Percentiles rank a stretch among this genome's conserved stretches.
Conservation (phyloP, 2,329 filamentous ascomycete species). For the Ciborinia camelliae region DNA sequence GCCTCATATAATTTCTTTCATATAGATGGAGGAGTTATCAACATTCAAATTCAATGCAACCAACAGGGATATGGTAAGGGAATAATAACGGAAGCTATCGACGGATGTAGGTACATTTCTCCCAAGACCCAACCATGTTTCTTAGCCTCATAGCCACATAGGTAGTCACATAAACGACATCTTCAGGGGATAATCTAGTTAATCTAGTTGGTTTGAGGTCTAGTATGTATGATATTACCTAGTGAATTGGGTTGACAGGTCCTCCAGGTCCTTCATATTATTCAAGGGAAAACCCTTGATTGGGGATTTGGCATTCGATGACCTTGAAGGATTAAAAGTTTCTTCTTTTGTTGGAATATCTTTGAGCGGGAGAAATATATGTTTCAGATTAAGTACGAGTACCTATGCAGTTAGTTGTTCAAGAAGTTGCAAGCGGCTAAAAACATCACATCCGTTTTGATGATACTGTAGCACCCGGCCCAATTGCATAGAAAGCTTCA, state of each 20-base stretch:
- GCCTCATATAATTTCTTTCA: neutral
- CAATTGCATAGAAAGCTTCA: neutral
- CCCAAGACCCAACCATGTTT: neutral
- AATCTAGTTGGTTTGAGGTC: neutral
- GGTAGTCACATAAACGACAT: neutral
- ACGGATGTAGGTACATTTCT: neutral
- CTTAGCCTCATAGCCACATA: no score
- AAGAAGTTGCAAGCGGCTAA: neutral
- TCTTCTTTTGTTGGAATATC: neutral
- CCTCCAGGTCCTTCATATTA: no score
- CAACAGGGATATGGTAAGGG: neutral
- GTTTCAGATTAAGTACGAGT: neutral
- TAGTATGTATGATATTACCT: neutral
- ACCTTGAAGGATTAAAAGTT: neutral
- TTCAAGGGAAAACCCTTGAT: neutral
- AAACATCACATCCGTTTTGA: neutral
- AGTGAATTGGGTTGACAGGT: neutral
- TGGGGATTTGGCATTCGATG: neutral
- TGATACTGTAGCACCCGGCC: neutral
- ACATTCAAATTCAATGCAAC: neutral
- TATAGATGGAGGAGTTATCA: no score
- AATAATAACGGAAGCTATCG: neutral
- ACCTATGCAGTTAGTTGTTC: no score
- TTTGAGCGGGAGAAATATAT: neutral
- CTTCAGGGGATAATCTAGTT: neutral